Evolutionary conservation across 768 basidiomycete species (phyloP), one percentile per base, ranked within the genome.

Genomic region (Fomitopsis pulvina): DNA sequence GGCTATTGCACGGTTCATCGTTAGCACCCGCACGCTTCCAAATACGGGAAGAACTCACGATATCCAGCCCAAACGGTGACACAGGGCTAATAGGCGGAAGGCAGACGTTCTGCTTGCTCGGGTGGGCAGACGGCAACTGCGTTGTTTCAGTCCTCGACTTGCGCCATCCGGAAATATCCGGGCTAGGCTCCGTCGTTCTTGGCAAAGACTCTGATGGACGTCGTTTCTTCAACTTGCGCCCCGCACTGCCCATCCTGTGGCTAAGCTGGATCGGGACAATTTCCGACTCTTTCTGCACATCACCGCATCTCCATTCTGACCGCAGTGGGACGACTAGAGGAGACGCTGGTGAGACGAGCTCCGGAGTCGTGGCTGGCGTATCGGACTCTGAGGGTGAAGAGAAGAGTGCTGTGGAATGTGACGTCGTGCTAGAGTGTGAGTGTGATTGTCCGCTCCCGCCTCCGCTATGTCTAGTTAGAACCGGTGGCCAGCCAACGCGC

Each of bases 151-250:
- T 42, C 26, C 39, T 49, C 18, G 24, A 41, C 27, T 24, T 27
- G 22, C 48, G 25, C 48, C 27, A n/a, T 26, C 41, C 37, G 9
- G 49, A n/a, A 32, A 41, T 22, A 5, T 42, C 42, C 43, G 41
- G 34, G 34, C 30, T 26, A 27, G 29, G 45, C 41, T 22, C 7
- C 14, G 41, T 10, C 41, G 26, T 42, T 12, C 34, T 18, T 37
- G 34, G 14, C 34, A 18, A n/a, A 37, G 21, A 16, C 14, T 37
- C 14, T 1, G 53, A 50, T 26, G 58, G 55, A 14, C 58, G 50
- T 48, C 47, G 51, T 38, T 59, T 59, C 40, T 50, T 52, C 26
- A 59, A 52, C 48, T 59, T 59, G 49, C 53, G 53, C 20, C 53
- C 38, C 22, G 10, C 42, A 43, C 14, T 18, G 38, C 37, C 37